Base-by-base conservation (phyloP, 495 filamentous ascomycete genomes). In the Apodospora peruviana region DNA sequence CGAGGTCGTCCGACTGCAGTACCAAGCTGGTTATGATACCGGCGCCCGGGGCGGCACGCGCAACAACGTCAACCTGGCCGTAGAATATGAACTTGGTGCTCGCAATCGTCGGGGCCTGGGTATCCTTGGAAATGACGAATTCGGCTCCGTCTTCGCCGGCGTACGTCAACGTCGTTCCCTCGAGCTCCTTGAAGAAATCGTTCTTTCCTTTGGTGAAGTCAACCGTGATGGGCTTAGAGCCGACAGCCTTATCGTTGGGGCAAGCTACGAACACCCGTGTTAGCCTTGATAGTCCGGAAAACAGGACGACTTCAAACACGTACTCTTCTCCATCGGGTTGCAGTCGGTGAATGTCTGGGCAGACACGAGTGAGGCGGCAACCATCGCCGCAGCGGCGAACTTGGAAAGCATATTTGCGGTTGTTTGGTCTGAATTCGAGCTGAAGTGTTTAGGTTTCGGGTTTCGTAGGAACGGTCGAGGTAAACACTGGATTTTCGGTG, bases 1-100 rank as follows among this genome's bases (percentile, higher is more conserved):
- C 93, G 10, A 94, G 79, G 57, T 88, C 85, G 62, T 91, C 91
- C 3, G 91, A 96, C 68, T 93, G 82, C 58, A 98, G 71, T 40
- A 96, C 88, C 45, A 91, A 77, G 60, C 82, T 88, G 65, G 87
- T 94, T 42, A 98, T 80, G 40, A 95, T 72, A 53, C 88, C 88
- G 3, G 51, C 53, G 19, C 88, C 88, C 4, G 74, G 71, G 42
- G 86, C 77, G 49, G 85, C 85, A 62, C 84, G 75, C 43, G 87
- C 68, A 47, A 73, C 75, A 35, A 85, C 73, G 46, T 86, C 81
- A 42, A 90, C 74, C 55, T 82, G 78, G 51, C 88, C 88, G 69
- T 86, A 90, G 75, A 91, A 86, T 61, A 93, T 84, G 66, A 86
- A 90, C 61, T 83, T 81, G 47, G 69, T 78, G 1, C 62, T 70